Base-by-base conservation (phyloP, 306 rosid genomes). In the Quercus gilva region DNA sequence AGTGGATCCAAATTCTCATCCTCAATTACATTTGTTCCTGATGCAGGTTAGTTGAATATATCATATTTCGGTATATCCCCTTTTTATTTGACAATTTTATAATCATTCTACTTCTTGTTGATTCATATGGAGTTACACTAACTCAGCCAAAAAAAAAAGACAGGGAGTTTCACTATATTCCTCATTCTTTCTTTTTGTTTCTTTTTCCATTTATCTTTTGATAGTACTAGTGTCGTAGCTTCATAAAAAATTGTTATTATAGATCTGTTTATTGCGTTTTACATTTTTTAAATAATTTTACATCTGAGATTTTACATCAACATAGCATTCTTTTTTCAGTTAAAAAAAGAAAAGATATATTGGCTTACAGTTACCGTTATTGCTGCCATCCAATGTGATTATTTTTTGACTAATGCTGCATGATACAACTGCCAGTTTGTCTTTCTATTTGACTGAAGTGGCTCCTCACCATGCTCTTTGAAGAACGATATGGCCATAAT, bases 11-110 rank as follows among this genome's bases (percentile, higher is more conserved):
- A 87, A 87, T 67, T 91, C 97, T 61, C 97, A 93, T 79, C 96
- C 94, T 75, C 97, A 91, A n/a, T 82, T 93, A 80, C 97, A 93
- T 83, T 59, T 91, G 85, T 93, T 93, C 86, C 84, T 91, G 89
- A 89, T 35, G 86, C 92, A 89, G 96, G 97, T 92, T 74, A 55
- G 88, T 78, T 69, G 73, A 28, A 73, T 67, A 19, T 35, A 13
- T 67, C 15, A 31, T 59, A 59, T 67, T 67, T 67, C 0, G 33
- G 52, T 67, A 67, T 35, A 19, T 67, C 8, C 72, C 72, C 52
- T 67, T 9, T 35, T 64, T 29, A 41, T 19, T 67, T 67, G 25
- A 33, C 28, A 67, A 35, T 67, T 67, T 7, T 67, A 18, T 67
- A 19, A 67, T 35, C 17, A 17, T 63, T 63, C 37, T 13, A 67